Conservation (phyloP, 169 alveolate genomes). For the Eimeria sp. region DNA sequence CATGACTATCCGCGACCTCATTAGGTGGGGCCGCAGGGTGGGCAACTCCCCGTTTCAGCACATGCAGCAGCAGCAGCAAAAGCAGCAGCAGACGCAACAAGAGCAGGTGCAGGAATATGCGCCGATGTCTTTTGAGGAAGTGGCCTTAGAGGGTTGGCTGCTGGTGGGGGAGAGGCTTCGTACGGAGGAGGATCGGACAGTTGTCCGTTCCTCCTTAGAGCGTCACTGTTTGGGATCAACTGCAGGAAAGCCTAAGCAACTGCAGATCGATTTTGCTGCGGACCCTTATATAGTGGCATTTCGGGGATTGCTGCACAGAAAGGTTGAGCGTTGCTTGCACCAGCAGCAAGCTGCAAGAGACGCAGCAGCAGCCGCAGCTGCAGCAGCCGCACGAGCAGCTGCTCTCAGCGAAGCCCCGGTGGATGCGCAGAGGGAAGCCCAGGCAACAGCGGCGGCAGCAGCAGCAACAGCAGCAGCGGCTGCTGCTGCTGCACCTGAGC, state of each 20-base stretch:
- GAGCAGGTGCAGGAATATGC: slow-evolving; percentile 62
- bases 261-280: slow-evolving; percentile 83
- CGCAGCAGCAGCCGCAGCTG: slow-evolving; percentile 51
- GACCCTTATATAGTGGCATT: slow-evolving; percentile 85
- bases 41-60: slow-evolving; percentile 89
- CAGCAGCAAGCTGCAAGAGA: slow-evolving; percentile 62
- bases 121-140: slow-evolving; percentile 80
- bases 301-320: slow-evolving; percentile 79
- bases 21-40: slow-evolving; percentile 98
- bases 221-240: slow-evolving; percentile 84
- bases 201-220: slow-evolving; percentile 82
- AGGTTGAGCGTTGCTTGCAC: slow-evolving; percentile 74
- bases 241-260: slow-evolving; percentile 73
- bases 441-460: slow-evolving; percentile 27
- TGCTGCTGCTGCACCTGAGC: slow-evolving; percentile 67
- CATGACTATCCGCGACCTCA: slow-evolving; percentile 99
- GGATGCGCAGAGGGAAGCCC: slow-evolving; percentile 30
- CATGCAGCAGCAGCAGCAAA: slow-evolving; percentile 86
- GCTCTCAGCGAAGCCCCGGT: slow-evolving; percentile 42
- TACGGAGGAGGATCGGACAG: slow-evolving; percentile 92
- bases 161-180: slow-evolving; percentile 97
- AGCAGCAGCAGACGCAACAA: slow-evolving; percentile 25
- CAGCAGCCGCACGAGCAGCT: slow-evolving; percentile 66
- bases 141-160: slow-evolving; percentile 96
- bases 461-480: slow-evolving; percentile 60